Evolutionary conservation across 352 stramenopile species (phyloP), one percentile per base, ranked within the genome.

Genomic region (Phytophthora kernoviae): DNA sequence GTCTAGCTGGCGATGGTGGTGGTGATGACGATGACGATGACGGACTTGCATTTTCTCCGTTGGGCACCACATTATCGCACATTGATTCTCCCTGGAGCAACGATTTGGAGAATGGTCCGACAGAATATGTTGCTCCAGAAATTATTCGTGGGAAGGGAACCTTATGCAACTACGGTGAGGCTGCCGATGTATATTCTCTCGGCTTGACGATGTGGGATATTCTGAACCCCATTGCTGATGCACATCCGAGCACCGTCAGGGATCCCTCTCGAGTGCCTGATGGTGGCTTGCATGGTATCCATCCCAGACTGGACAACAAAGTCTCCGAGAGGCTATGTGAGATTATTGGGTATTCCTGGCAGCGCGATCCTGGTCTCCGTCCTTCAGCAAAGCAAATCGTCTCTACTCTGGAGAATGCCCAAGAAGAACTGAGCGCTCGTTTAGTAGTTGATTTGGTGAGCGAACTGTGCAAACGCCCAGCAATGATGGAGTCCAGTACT

Each of bases 201-300:
- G 79, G 54, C 5, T 58, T 88, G 21, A 87, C 81, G 8, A 77
- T 88, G 54, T 91, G 81, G 79, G 75, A 87, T 54, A 84, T 88
- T 26, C 52, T 87, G 11, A 57, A 86, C 26, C 75, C 74, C 1
- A 51, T 48, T 1, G 21, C 20, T 2, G 67, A 83, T 1, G 83
- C 76, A 44, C 87, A 65, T 36, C 72, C 70, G 9, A 37, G 47
- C 17, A 43, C 62, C 49, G 59, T 62, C 10, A 55, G 54, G 27
- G 76, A 75, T 20, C 63, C 83, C 15, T 18, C 71, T 1, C 63
- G 69, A 26, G 60, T 88, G 18, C 74, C 81, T 36, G 68, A 83
- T 24, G 20, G 54, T 18, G 78, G 82, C 1, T 58, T 79, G n/a
- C 42, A 65, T 26, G 79, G 79, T 20, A 15, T 48, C 1, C 77